Evolutionary conservation across 2,329 filamentous ascomycete genomes (phyloP).

Genomic region (Diaporthe sp.): DNA sequence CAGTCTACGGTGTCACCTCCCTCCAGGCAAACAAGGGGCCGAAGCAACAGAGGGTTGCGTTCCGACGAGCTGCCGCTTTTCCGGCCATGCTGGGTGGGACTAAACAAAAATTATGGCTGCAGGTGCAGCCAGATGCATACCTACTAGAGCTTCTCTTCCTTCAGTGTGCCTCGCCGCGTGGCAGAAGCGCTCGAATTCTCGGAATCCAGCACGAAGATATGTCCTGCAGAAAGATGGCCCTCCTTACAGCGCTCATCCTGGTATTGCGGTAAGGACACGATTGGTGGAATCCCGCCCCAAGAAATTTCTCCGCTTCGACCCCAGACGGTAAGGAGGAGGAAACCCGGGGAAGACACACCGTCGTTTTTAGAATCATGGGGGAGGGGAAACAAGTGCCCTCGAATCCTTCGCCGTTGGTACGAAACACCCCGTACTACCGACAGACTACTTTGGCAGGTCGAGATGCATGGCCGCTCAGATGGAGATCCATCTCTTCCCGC

Average conservation of each 20-base stretch:
- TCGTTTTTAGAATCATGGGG: neutral
- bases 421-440: too few relatives aligned
- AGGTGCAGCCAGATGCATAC: too few relatives aligned
- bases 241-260: neutral
- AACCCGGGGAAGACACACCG: neutral
- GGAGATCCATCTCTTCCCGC: slow-evolving; percentile 8
- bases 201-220: neutral
- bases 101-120: neutral
- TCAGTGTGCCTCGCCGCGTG: neutral
- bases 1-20: neutral
- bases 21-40: neutral
- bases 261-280: neutral
- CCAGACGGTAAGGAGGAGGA: slow-evolving; percentile 16
- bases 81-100: neutral
- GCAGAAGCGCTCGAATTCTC: slow-evolving; percentile 3
- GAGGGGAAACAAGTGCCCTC: neutral
- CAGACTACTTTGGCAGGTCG: too few relatives aligned
- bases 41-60: too few relatives aligned
- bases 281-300: slow-evolving; percentile 34
- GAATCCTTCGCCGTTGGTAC: slow-evolving; percentile 4
- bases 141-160: neutral
- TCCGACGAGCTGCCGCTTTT: neutral
- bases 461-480: slow-evolving; percentile 2
- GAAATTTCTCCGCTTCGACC: slow-evolving; percentile 33
- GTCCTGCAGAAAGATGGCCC: neutral